Base-by-base conservation (phyloP, 169 alveolate species). In the Plasmodium gonderi region DNA sequence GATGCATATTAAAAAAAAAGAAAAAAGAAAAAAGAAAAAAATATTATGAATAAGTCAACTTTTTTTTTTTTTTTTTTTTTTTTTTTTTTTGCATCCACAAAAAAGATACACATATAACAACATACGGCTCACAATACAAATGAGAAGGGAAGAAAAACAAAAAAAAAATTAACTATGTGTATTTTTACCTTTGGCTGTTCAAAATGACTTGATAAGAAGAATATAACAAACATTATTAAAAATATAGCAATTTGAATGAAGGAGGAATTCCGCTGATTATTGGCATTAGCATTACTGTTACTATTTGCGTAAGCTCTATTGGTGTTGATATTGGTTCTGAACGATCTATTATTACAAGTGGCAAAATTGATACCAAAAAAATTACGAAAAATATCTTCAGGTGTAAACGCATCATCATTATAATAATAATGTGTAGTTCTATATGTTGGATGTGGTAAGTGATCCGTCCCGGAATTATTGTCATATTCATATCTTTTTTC, bases 401-500 rank as follows among this genome's bases (percentile, higher is more conserved):
- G 97, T 31, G 97, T 97, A 64, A 96, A 95, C 6, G 95, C 93
- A 11, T 96, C 97, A 45, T 89, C 92, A 47, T 80, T 89, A 26
- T 95, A 80, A 68, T 92, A 89, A 75, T 92, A 94, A 77, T 95
- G 97, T 8, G 82, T 92, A 47, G 91, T 94, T 96, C 93, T 94
- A 91, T 26, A 91, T 69, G 91, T 80, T 65, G 26, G 91, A 54
- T 20, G 95, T 23, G 17, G 72, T 60, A 36, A 60, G 26, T 29
- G 80, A 74, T 68, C 91, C 91, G 49, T 95, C 95, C 80, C 95
- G 96, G 98, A 78, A 95, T 96, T 54, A 95, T 91, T 85, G 91
- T 98, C 99, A 90, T 98, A 97, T 79, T 96, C 94, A 77, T 92
- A 91, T 45, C 99, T 96, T 85, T 96, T 96, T 76, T 97, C 98